Base-by-base conservation (phyloP, 441 rosid species). In the Mallotus repandus region DNA sequence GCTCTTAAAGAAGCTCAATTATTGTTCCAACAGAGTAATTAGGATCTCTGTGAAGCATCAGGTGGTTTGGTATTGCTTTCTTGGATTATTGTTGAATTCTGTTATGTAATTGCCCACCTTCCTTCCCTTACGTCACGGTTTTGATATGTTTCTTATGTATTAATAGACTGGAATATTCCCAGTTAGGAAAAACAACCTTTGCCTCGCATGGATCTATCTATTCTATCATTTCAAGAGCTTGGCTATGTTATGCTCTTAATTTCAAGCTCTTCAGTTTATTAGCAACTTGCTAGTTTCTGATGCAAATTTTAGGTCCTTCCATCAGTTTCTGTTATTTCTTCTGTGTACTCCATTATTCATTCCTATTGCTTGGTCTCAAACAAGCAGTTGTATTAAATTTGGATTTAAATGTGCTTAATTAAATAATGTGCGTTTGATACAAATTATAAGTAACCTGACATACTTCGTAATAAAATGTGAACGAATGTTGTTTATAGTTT, bases 81-180 rank as follows among this genome's bases (percentile, higher is more conserved):
- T 77, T 71, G 81, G 73, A 74, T 77, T 78, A 65, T 79, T 75
- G 77, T 78, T 83, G 80, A 78, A 70, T 72, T 66, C 55, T 55
- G 63, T 69, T 69, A 55, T 76, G 67, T 76, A 74, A 74, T 78
- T 78, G 75, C 58, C 74, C 76, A 59, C 77, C 79, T 67, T 48
- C 75, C 62, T 15, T 75, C 71, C 57, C 75, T 63, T 73, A 60
- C 74, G 68, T 79, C 61, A 59, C 22, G 71, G 70, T 81, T 81
- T 84, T 78, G 72, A 69, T 81, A 72, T 78, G 69, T 69, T 80
- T 77, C 45, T 77, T 78, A 69, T 82, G 86, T 78, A 75, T 86
- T 86, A 76, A 70, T 73, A 63, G 71, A 66, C 75, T 72, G 71
- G 75, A 79, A 69, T 21, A 72, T 68, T 79, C 74, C 74, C 76